Evolutionary conservation across 805 yeast species (phyloP), one percentile per base, ranked within the genome.

Genomic region (Pichia californica): DNA sequence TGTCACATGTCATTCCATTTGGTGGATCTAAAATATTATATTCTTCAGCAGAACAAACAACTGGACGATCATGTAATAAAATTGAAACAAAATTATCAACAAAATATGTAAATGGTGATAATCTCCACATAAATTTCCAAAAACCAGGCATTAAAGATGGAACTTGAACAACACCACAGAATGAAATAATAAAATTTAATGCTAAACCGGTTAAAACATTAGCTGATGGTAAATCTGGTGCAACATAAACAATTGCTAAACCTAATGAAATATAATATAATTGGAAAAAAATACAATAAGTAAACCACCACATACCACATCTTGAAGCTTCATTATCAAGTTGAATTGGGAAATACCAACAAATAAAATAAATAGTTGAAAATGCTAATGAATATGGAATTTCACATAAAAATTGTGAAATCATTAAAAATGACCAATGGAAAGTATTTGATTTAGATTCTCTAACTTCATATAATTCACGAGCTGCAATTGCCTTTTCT

Each of bases 91-190:
- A 69, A 37, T 52, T 57, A 50, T 76, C 79, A 45, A 85, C 66
- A 58, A 81, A 76, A 57, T 86, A 86, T 1, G 91, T 83, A 62
- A 74, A 73, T 11, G 84, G 94, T 20, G 86, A 80, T 18, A 70
- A 71, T 52, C 83, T 74, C 74, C 83, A 81, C 88, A 86, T 83
- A 59, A 83, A 86, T 38, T 75, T 78, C 94, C 94, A 86, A 68
- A 86, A 86, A 2, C 85, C 79, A 10, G 94, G 93, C 80, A 84
- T 73, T 42, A 69, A 63, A 3, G 48, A 30, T 7, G 64, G 64
- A 19, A 79, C 76, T 55, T 80, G 86, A 46, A 80, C 67, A 43
- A 82, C 81, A 66, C 89, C 88, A 59, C 84, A 72, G 67, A 84
- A 83, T 19, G 80, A 66, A 43, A 82, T 70, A 53, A 75, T 61